A percentile compares a stretch with the other conserved stretches of the same genome.
Conservation (phyloP, 2,329 filamentous ascomycete genomes). For the Cladosporium sp. region DNA sequence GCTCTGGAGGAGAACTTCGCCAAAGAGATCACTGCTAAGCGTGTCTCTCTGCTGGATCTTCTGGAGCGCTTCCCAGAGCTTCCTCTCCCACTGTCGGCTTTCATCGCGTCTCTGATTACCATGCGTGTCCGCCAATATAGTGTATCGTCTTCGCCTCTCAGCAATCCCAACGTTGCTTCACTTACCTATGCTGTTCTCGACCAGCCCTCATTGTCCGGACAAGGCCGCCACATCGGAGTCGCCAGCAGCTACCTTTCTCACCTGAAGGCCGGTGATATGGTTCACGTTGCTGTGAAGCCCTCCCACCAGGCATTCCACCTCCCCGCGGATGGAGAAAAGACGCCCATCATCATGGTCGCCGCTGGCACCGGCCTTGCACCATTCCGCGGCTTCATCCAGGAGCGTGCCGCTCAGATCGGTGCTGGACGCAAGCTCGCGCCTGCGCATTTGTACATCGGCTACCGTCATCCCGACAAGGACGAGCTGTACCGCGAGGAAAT, state of each 20-base stretch:
- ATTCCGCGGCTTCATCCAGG: constrained; percentile 96
- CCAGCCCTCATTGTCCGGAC: constrained; percentile 26
- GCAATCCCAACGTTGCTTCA: constrained; percentile 34
- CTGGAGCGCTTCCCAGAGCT: constrained; percentile 64
- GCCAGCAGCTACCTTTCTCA: constrained; percentile 45
- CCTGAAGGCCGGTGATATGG: constrained; percentile 42
- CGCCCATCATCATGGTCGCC: constrained; percentile 43
- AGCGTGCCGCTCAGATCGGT: constrained; percentile 59
- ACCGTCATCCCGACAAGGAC: constrained; percentile 54
- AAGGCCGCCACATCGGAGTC: constrained; percentile 44
- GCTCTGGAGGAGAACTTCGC: constrained; percentile 41
- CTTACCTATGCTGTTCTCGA: constrained; percentile 65
- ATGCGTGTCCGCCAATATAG: constrained; percentile 57
- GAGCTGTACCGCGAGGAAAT: constrained; percentile 63
- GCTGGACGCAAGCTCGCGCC: constrained; percentile 57
- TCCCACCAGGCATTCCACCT: constrained; percentile 47
- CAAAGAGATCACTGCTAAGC: constrained; percentile 39
- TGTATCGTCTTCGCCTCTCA: constrained; percentile 38
- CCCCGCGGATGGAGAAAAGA: constrained; percentile 42
- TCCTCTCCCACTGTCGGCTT: constrained; percentile 63
- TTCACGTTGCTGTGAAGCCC: constrained; percentile 45
- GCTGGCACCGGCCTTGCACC: constrained; percentile 87
- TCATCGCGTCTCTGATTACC: constrained; percentile 70
- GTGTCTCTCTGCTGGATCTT: constrained; percentile 65
- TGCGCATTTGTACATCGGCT: constrained; percentile 59